These are phyloP conservation scores for Trichoderma simmonsii DNA, from an alignment of 2,329 filamentous ascomycete genomes.

Conservation along the genomic window DNA sequence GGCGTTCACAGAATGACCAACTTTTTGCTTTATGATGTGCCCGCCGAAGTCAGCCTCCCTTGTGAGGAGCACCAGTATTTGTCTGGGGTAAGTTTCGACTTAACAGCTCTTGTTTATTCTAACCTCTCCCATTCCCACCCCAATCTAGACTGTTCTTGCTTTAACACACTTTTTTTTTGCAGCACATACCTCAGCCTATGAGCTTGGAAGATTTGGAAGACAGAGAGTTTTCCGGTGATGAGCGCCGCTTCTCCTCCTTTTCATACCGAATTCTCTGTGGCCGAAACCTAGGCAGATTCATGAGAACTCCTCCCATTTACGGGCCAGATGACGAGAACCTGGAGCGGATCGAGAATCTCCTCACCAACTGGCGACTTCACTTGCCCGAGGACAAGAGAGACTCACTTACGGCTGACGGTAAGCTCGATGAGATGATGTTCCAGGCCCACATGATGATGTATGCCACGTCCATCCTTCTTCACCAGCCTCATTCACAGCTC, in stretches of 20 bases:
- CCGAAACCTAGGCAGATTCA: conserved; percentile 73
- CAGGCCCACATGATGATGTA: conserved; percentile 79
- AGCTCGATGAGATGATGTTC: conserved; percentile 86
- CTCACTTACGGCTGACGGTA: conserved; percentile 64
- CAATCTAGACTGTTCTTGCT: no score
- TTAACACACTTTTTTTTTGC: neutral
- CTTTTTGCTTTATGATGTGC: conserved; percentile 65
- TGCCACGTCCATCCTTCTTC: conserved; percentile 67
- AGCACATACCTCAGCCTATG: conserved; percentile 57
- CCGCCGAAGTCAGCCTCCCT: conserved; percentile 68
- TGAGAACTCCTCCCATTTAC: conserved; percentile 53
- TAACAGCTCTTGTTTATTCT: neutral
- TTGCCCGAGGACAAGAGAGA: conserved; percentile 70
- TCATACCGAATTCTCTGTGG: conserved; percentile 80
- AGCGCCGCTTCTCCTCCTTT: conserved; percentile 75
- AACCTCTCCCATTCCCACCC: neutral
- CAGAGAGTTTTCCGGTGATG: conserved; percentile 66
- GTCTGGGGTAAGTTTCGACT: conserved; percentile 45
- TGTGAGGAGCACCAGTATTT: conserved; percentile 77
- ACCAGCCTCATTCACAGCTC: conserved; percentile 75
- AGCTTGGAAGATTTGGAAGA: conserved; percentile 75
- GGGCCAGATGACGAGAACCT: conserved; percentile 54
- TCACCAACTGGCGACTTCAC: conserved; percentile 75
- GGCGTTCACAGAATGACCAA: conserved; percentile 72
- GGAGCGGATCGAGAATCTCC: conserved; percentile 48